Evolutionary conservation across 208 protist genomes (phyloP).

Genomic region (Crithidia acanthocephali): DNA sequence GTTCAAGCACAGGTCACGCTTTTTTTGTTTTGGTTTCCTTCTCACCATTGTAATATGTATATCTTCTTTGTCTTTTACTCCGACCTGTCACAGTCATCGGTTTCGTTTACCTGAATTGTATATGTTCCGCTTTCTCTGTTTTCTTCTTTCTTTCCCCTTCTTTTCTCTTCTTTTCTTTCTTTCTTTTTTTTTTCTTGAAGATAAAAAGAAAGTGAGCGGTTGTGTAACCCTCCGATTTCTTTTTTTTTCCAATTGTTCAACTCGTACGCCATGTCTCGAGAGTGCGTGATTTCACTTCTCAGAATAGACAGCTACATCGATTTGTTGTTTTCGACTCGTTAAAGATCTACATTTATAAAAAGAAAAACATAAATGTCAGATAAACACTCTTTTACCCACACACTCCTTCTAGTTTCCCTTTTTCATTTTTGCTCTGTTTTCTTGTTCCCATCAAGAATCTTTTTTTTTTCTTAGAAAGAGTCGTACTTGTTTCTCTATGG

Average conservation of each 20-base stretch:
- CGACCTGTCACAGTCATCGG: neutral
- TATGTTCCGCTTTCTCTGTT: neutral
- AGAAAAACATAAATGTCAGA: constrained; percentile 6
- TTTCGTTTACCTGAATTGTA: neutral
- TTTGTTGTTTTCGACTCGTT: neutral
- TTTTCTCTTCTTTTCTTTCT: constrained; percentile 15
- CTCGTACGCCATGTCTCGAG: neutral
- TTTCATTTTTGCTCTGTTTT: constrained; percentile 8
- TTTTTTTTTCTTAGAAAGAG: neutral
- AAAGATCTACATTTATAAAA: constrained; percentile 4
- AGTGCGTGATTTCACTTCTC: neutral
- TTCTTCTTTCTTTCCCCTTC: neutral
- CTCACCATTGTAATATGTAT: neutral
- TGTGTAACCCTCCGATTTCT: constrained; percentile 10
- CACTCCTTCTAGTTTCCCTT: constrained; percentile 1
- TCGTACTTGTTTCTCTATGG: too few species aligned
- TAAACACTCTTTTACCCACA: neutral
- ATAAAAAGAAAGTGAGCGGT: constrained; percentile 8
- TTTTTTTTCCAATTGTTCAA: neutral
- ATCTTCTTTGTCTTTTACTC: neutral
- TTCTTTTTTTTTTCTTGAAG: constrained; percentile 12
- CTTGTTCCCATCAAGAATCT: neutral
- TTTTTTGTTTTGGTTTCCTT: neutral
- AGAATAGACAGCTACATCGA: neutral
- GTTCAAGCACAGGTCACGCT: neutral